Base-by-base conservation (phyloP, 2,329 filamentous ascomycete species). In the Lasiodiplodia sp. region DNA sequence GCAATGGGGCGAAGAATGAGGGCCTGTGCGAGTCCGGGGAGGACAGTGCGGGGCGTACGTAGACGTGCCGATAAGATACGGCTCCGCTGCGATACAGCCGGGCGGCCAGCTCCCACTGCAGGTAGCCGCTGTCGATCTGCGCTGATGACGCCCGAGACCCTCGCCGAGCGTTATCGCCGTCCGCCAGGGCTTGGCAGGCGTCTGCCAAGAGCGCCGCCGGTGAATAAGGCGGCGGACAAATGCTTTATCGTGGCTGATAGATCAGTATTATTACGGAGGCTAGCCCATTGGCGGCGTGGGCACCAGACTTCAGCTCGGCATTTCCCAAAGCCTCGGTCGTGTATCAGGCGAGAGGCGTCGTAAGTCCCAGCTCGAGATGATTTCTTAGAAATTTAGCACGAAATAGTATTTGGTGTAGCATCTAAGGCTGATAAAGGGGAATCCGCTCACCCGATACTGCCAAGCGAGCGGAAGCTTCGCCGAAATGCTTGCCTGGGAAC, bases 181-280 rank as follows among this genome's bases (percentile, higher is more conserved):
- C 40, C n/a, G 25, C 38, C 40, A 23, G 44, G 47, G 28, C 60
- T 63, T 63, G 60, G 60, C 60, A 34, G 47, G 18, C 23, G 14
- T 16, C n/a, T 63, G 60, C 60, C 60, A 52, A 63, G 60, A 63
- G 60, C 60, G 60, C 60, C 44, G 31, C 23, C 28, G n/a, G 25
- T 63, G 60, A 25, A 44, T 63, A 63, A 52, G 60, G 60, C 60
- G 60, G 60, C 47, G 44, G 60, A 63, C 60, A 38, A 38, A 63
- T n/a, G 60, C 47, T 63, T 62, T 63, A 63, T 63, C 60, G 56
- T 23, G n/a, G 14, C 28, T 40, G 57, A 47, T 47, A 62, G 38
- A 58, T 23, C 23, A 23, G 23, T 23, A 23, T 63, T 49, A 52
- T 63, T 51, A 63, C 44, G 47, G 25, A 4, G 58, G 23, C n/a